phyloP scores from a whole-genome alignment of 192 early-diverging fungal species.

The Coemansia sp. region DNA sequence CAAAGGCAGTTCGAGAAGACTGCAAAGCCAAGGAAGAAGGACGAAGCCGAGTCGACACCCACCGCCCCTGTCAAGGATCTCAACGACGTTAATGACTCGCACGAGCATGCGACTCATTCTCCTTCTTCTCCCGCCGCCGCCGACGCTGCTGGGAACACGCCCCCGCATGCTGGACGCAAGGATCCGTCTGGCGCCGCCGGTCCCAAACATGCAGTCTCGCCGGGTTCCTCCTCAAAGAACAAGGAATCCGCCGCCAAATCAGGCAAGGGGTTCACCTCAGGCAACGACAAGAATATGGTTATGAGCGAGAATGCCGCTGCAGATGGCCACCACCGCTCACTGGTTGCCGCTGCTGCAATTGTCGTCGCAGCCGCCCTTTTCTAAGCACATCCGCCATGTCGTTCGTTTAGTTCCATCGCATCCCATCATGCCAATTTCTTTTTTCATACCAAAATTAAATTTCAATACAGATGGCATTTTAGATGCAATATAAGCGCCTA shows the following conservation, averaged over 20 bases:
- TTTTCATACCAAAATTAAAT: neutral
- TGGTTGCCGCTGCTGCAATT: neutral
- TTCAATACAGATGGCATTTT: neutral
- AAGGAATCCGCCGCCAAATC: slow-evolving; percentile 3
- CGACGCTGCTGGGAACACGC: neutral
- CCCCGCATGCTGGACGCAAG: neutral
- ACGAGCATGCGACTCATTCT: slow-evolving; percentile 2
- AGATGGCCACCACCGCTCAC: neutral
- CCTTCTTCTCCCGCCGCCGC: neutral
- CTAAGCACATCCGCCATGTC: neutral
- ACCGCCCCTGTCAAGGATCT: slow-evolving; percentile 25
- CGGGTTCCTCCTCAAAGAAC: neutral
- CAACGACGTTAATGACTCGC: slow-evolving; percentile 39
- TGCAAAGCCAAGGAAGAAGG: slow-evolving; percentile 29
- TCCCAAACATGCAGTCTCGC: neutral
- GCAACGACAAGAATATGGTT: slow-evolving; percentile 14
- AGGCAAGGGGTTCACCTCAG: slow-evolving; percentile 8
- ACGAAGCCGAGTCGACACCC: neutral
- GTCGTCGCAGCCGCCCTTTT: neutral
- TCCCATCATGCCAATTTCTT: no score
- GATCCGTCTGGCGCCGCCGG: neutral
- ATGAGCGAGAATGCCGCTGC: neutral
- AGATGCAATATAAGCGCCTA: neutral
- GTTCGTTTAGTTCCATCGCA: neutral
- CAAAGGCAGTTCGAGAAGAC: slow-evolving; percentile 36